Evolutionary conservation across 179 eudicot species (phyloP).

Genomic region (Carnegiea gigantea): DNA sequence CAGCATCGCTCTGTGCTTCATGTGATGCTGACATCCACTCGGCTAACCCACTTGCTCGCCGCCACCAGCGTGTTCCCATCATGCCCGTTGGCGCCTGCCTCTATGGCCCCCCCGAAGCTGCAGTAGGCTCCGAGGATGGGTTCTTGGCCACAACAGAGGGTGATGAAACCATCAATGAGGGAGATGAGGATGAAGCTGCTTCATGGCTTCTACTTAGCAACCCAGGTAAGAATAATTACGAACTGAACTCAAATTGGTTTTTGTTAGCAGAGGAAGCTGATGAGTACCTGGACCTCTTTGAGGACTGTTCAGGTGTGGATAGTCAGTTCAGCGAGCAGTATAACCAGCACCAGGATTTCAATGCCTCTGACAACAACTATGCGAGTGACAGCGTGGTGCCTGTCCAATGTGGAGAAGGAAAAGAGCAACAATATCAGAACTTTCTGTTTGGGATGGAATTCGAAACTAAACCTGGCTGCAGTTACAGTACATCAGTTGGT

Average conservation of each 20-base stretch:
- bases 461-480: constrained; percentile 46
- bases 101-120: not conserved
- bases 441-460: constrained; percentile 53
- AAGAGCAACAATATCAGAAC: constrained; percentile 35
- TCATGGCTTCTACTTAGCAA: constrained; percentile 49
- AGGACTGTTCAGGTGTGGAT: constrained; percentile 50
- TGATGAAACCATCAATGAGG: constrained; percentile 36
- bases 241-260: constrained; percentile 17
- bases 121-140: constrained; percentile 1
- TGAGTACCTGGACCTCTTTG: constrained; percentile 44
- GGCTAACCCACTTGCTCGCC: constrained; percentile 63
- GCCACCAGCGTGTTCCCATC: constrained; percentile 68
- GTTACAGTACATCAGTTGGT: constrained; percentile 45
- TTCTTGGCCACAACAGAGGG: constrained; percentile 24
- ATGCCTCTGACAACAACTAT: constrained; percentile 45
- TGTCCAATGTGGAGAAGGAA: constrained; percentile 45
- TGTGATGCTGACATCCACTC: constrained; percentile 69
- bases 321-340: constrained; percentile 36
- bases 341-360: constrained; percentile 29
- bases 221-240: constrained; percentile 20
- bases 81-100: constrained; percentile 30
- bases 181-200: constrained; percentile 57
- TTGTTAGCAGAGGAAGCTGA: constrained; percentile 34
- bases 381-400: constrained; percentile 61
- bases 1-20: constrained; percentile 61